These are phyloP conservation scores for Puccinia hordei DNA, from an alignment of 1,284 basidiomycete species.

Conservation along the genomic window DNA sequence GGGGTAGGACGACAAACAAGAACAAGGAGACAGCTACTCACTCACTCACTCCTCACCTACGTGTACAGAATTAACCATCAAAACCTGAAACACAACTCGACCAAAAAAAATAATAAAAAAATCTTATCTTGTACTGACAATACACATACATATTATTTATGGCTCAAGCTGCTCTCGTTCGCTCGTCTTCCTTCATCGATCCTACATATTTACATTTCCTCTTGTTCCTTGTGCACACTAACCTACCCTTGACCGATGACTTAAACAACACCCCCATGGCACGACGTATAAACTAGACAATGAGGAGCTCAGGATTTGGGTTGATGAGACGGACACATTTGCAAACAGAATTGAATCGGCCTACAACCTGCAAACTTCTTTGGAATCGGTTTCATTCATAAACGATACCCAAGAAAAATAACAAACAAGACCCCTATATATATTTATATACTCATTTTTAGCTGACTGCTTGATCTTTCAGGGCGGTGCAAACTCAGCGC, in stretches of 20 bases:
- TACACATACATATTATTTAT: no score
- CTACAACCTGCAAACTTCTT: no score
- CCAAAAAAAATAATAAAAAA: neutral
- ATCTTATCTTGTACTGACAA: no score
- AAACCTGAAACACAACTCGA: neutral
- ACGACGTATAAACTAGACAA: conserved; percentile 12
- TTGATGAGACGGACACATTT: neutral
- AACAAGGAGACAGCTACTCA: neutral
- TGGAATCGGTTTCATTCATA: neutral
- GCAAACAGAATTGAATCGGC: no score
- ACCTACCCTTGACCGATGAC: neutral
- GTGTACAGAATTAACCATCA: neutral
- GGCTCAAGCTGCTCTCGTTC: no score
- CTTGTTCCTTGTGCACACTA: neutral
- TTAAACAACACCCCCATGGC: neutral
- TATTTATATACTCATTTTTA: neutral
- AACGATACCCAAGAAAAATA: neutral
- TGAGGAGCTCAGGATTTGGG: no score
- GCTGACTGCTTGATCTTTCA: neutral
- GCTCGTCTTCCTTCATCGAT: conserved; percentile 1
- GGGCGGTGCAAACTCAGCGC: neutral
- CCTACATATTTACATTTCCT: neutral
- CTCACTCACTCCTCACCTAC: conserved; percentile 9
- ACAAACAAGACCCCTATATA: neutral
- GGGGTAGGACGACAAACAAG: conserved; percentile 4